Evolutionary conservation across 2,329 filamentous ascomycete genomes (phyloP), one percentile per base, ranked within the genome.

Genomic region (Alternaria solani): DNA sequence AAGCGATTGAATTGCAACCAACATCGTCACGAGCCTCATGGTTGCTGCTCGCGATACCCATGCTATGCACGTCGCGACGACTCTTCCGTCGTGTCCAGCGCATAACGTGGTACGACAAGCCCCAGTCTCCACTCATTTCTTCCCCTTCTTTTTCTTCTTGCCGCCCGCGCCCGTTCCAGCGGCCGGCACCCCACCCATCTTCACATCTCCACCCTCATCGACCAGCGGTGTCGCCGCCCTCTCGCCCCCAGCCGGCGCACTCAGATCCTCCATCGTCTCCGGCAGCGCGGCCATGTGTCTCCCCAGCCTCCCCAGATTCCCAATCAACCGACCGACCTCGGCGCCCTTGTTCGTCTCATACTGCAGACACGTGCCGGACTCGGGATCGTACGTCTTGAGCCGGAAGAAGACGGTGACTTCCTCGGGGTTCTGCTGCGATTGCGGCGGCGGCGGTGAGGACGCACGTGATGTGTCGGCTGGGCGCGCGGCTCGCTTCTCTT

Each of bases 281-380:
- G 82, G 81, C 61, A 84, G 65, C 12, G 80, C 82, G 12, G 82
- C 86, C 80, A 88, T 87, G 6, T 84, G 81, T 55, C 88, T 85
- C n/a, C 90, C 92, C 67, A 97, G 79, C 58, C 87, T 86, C 0
- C 93, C 93, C 64, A 99, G 79, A 43, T 89, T 87, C 52, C 88
- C 87, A 58, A 99, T 87, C 71, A 99, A 81, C 28, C 95, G 85
- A 25, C 91, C 90, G 9, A 99, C 93, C 81, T 98, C 94, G 20
- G 92, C 92, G 20, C 91, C 92, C 80, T 97, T 96, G 75, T 90
- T 90, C 36, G 95, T 99, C 76, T 88, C 86, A 84, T 97, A 98
- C 81, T 97, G 96, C 64, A 99, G 85, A 62, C 90, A 90, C 59
- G 90, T 89, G 73, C 95, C 95, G 55, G 89, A 91, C 42, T 82